These are phyloP conservation scores for Linum tenue DNA, from an alignment of 345 rosid genomes.

Conservation along the genomic window DNA sequence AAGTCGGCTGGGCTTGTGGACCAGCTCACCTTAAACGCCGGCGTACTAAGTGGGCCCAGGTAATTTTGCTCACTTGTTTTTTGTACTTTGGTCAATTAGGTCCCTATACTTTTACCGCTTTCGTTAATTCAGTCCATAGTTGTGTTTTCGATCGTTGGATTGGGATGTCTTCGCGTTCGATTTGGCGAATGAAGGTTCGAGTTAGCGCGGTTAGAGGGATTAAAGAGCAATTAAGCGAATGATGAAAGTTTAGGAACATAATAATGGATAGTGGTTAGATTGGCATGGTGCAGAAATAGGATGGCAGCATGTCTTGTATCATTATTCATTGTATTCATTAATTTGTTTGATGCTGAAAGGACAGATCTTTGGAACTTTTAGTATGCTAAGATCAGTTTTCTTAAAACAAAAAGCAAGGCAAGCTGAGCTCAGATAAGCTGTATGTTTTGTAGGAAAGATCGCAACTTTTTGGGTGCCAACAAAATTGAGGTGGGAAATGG, in stretches of 20 bases:
- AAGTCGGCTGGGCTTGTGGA: conserved; percentile 47
- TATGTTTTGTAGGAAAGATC: background rate
- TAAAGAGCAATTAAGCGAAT: too few species aligned
- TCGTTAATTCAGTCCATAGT: background rate
- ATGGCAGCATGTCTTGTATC: conserved; percentile 7
- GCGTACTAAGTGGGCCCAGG: conserved; percentile 76
- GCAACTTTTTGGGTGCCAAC: background rate
- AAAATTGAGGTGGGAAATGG: background rate
- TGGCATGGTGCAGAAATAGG: conserved; percentile 11
- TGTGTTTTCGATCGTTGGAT: too few species aligned
- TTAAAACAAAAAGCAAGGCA: background rate
- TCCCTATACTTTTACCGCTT: background rate
- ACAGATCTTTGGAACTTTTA: too few species aligned
- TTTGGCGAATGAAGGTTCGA: too few species aligned
- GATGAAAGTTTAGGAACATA: too few species aligned
- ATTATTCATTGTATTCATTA: background rate
- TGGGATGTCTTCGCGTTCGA: too few species aligned
- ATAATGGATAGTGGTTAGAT: too few species aligned
- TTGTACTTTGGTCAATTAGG: background rate
- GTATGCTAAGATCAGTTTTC: too few species aligned
- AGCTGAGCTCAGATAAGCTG: background rate
- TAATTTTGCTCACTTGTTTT: conserved; percentile 12
- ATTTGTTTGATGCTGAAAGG: too few species aligned
- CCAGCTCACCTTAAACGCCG: conserved; percentile 69
- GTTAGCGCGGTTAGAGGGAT: too few species aligned